These are phyloP conservation scores for Citrullus colocynthis DNA, from an alignment of 306 rosid species.

Conservation along the genomic window DNA sequence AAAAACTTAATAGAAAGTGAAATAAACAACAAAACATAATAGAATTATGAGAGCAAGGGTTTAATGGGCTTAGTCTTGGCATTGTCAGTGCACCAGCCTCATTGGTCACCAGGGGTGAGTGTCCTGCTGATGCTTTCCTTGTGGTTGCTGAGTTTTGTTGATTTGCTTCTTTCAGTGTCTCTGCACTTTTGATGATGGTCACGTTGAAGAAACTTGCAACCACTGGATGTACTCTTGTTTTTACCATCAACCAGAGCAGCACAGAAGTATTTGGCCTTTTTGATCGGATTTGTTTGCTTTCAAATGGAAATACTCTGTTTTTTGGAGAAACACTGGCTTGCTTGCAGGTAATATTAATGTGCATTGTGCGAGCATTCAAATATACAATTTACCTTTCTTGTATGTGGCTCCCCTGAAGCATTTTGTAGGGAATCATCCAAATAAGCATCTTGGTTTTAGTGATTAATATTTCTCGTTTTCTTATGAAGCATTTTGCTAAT, in stretches of 20 bases:
- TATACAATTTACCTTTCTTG: background rate
- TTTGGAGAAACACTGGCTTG: constrained; percentile 98
- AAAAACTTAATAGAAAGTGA: too few species aligned
- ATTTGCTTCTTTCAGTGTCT: constrained; percentile 49
- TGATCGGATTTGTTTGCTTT: constrained; percentile 93
- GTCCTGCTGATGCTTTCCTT: background rate
- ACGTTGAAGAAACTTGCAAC: constrained; percentile 96
- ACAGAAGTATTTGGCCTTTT: constrained; percentile 98
- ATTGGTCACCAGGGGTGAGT: background rate
- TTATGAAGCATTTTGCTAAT: constrained; percentile 89
- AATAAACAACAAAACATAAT: too few species aligned
- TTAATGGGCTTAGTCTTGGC: background rate
- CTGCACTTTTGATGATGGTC: constrained; percentile 98
- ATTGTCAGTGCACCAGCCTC: background rate
- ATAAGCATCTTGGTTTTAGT: background rate
- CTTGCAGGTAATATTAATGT: constrained; percentile 57
- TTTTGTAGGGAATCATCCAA: constrained; percentile 9
- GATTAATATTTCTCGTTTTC: constrained; percentile 13
- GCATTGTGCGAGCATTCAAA: background rate
- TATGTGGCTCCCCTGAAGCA: background rate
- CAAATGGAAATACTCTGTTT: constrained; percentile 93
- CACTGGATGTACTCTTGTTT: constrained; percentile 76
- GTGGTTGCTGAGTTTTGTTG: constrained; percentile 6
- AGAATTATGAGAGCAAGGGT: background rate
- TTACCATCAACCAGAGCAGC: constrained; percentile 93